phyloP scores from a whole-genome alignment of 2,329 filamentous ascomycete genomes.

The Colletotrichum coccodes region DNA sequence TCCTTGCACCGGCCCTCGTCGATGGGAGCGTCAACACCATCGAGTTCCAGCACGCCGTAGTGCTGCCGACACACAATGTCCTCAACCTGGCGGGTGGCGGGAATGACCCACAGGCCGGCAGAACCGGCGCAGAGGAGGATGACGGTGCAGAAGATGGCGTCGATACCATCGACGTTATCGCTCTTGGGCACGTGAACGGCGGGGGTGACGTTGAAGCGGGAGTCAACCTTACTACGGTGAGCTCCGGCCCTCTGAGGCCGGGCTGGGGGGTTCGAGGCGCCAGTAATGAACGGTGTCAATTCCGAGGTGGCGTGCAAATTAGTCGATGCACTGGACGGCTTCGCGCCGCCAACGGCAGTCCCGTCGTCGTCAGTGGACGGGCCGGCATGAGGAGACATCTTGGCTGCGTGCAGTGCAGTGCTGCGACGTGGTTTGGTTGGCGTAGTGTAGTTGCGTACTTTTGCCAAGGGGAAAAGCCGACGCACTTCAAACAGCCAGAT shows the following conservation, averaged over 20 bases:
- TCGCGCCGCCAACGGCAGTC: slow-evolving; percentile 3
- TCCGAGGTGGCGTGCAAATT: slow-evolving; percentile 7
- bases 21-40: slow-evolving; percentile 40
- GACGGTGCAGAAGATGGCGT: slow-evolving; percentile 42
- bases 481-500: too few species aligned
- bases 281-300: slow-evolving; percentile 18
- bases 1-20: slow-evolving; percentile 49
- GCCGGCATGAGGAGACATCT: slow-evolving; percentile 13
- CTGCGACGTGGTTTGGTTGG: not conserved
- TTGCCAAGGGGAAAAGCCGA: too few species aligned
- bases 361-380: not conserved
- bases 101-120: slow-evolving; percentile 43
- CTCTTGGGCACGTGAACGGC: slow-evolving; percentile 36
- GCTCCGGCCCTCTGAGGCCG: too few species aligned
- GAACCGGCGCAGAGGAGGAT: slow-evolving; percentile 42
- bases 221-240: too few species aligned
- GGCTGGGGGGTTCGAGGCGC: not conserved
- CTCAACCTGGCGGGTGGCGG: slow-evolving; percentile 47
- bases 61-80: slow-evolving; percentile 50
- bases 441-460: not conserved
- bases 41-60: slow-evolving; percentile 41
- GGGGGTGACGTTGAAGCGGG: slow-evolving; percentile 16
- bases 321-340: not conserved
- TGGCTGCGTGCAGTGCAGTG: slow-evolving; percentile 8
- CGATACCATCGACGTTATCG: slow-evolving; percentile 39